Conservation (phyloP, 441 rosid species). For the Rhodomyrtus psidioides region DNA sequence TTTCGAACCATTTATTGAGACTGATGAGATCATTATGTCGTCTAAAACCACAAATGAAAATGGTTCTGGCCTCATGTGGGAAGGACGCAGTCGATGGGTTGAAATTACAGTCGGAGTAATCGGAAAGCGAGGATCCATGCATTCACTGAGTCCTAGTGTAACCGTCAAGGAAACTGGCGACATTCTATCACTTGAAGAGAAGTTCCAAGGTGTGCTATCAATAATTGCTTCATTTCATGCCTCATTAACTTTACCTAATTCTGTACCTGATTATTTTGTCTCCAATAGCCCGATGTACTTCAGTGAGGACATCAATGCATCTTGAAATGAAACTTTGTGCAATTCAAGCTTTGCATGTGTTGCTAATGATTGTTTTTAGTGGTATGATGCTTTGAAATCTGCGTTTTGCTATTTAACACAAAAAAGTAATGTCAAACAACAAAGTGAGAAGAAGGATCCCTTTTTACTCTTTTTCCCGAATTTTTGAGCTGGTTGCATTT, state of each 20-base stretch:
- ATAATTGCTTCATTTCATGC: neutral
- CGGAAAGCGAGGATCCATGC: constrained; percentile 74
- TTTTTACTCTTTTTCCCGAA: neutral
- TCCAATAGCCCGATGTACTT: neutral
- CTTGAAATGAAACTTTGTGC: neutral
- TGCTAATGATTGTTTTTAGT: neutral
- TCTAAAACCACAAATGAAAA: constrained; percentile 36
- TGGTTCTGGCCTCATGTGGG: constrained; percentile 47
- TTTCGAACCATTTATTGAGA: constrained; percentile 88
- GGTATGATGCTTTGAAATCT: neutral
- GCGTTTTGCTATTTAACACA: neutral
- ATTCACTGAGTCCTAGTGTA: constrained; percentile 75
- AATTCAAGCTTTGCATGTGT: neutral
- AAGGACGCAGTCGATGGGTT: constrained; percentile 74
- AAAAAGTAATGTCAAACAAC: neutral
- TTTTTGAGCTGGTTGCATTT: neutral
- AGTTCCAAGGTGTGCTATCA: constrained; percentile 69
- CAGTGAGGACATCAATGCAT: neutral
- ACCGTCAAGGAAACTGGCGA: constrained; percentile 92
- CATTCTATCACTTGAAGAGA: constrained; percentile 91
- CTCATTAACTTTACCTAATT: neutral
- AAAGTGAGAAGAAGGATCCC: neutral
- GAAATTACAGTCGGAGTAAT: constrained; percentile 90
- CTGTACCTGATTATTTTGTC: neutral
- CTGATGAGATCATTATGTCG: constrained; percentile 74